Evolutionary conservation across 2,329 filamentous ascomycete species (phyloP).

Genomic region (Dactylellina parvicollis): DNA sequence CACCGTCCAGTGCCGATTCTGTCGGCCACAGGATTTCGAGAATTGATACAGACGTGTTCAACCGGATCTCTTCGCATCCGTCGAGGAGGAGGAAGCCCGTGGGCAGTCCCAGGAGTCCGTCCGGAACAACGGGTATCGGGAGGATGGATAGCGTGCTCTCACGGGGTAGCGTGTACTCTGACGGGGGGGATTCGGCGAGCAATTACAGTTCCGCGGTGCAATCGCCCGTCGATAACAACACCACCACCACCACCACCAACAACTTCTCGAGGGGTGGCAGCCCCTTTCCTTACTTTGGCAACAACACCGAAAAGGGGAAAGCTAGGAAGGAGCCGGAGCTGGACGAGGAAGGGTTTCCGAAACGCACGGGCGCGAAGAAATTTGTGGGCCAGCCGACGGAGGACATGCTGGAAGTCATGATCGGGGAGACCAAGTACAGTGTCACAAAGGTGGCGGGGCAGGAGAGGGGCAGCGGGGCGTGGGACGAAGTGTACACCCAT

Average conservation of each 20-base stretch:
- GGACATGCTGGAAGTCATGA: constrained; percentile 45
- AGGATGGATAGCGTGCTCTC: constrained; percentile 20
- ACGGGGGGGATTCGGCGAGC: constrained; percentile 6
- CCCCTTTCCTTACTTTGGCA: too few relatives aligned
- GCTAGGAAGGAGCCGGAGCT: neutral
- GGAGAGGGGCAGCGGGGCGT: neutral
- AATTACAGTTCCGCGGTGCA: constrained; percentile 23
- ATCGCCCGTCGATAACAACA: constrained; percentile 6
- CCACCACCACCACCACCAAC: too few relatives aligned
- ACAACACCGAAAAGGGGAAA: too few relatives aligned
- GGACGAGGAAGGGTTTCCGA: constrained; percentile 18
- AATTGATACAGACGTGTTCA: constrained; percentile 36
- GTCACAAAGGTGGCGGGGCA: constrained; percentile 24
- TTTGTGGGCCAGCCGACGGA: constrained; percentile 51
- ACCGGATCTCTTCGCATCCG: constrained; percentile 19
- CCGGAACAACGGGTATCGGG: neutral
- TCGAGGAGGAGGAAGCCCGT: constrained; percentile 16
- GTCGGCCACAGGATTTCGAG: constrained; percentile 21
- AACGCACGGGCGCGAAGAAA: constrained; percentile 38
- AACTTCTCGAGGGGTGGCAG: too few relatives aligned
- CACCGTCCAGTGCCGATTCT: constrained; percentile 16
- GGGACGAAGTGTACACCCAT: constrained; percentile 1
- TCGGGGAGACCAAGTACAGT: constrained; percentile 41
- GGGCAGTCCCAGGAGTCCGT: neutral
- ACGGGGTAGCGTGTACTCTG: constrained; percentile 15